phyloP scores from a whole-genome alignment of 108 stramenopile genomes.

The Pseudonitzschia multiseries region DNA sequence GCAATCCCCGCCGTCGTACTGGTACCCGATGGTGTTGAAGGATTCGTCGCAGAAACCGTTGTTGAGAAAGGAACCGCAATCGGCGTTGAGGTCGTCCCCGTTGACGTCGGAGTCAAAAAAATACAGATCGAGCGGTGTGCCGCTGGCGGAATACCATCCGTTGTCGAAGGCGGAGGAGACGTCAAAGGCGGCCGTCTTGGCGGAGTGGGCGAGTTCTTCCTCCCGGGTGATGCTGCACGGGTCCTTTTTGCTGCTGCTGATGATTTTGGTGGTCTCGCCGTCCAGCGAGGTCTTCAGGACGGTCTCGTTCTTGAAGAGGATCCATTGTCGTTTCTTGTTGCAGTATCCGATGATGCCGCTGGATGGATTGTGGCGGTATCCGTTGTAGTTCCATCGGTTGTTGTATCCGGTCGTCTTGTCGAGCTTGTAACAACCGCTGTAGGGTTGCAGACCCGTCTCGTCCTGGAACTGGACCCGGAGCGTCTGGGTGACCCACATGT shows the following conservation, averaged over 20 bases:
- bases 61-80: background rate
- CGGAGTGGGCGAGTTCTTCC: background rate
- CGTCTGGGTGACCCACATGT: background rate
- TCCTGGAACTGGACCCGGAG: constrained; percentile 9
- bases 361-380: background rate
- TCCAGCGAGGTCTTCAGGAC: no score
- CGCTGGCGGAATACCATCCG: background rate
- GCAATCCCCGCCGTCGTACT: constrained; percentile 17
- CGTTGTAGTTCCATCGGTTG: background rate
- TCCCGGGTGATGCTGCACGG: background rate
- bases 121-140: constrained; percentile 4
- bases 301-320: background rate
- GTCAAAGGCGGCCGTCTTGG: background rate
- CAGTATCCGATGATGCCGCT: background rate
- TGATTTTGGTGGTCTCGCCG: no score
- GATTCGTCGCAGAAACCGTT: constrained; percentile 1
- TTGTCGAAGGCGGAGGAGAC: background rate
- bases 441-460: background rate
- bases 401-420: no score
- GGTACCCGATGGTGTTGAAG: constrained; percentile 9
- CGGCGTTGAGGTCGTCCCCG: background rate
- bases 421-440: background rate
- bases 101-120: background rate
- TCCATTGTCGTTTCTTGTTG: background rate
- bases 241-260: no score